Percentiles rank a stretch among this genome's conserved stretches.
These are phyloP conservation scores for Umbelopsis isabellina DNA, from an alignment of 192 early-diverging fungal genomes.

Conservation along the genomic window DNA sequence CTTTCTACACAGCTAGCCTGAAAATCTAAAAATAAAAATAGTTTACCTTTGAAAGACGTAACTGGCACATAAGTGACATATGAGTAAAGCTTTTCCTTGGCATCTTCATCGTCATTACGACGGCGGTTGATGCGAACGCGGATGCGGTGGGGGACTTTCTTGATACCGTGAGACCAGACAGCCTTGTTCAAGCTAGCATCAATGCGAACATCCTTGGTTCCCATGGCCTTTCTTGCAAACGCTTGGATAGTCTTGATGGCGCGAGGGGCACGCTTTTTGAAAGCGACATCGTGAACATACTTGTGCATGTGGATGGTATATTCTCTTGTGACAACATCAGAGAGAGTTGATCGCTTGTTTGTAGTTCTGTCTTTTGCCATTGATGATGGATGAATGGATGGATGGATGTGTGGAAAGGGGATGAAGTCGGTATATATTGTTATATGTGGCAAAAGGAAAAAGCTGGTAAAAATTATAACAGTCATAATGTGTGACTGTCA, in stretches of 20 bases:
- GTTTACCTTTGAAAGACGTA: constrained; percentile 86
- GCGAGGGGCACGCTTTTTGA: constrained; percentile 97
- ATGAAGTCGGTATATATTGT: background rate
- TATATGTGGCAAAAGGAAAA: too few species aligned
- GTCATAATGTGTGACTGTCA: too few species aligned
- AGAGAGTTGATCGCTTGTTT: constrained; percentile 78
- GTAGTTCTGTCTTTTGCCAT: constrained; percentile 77
- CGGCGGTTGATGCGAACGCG: constrained; percentile 94
- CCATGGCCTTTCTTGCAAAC: constrained; percentile 93
- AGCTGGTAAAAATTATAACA: too few species aligned
- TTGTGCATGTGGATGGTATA: constrained; percentile 99
- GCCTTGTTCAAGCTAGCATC: constrained; percentile 95
- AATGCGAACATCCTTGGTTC: constrained; percentile 95
- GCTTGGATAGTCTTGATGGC: constrained; percentile 92
- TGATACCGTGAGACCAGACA: constrained; percentile 93
- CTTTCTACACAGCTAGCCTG: constrained; percentile 19
- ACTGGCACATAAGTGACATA: constrained; percentile 89
- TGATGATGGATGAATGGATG: constrained; percentile 24
- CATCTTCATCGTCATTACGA: constrained; percentile 97
- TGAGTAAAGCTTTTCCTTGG: constrained; percentile 98
- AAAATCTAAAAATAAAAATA: background rate
- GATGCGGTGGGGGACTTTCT: constrained; percentile 93
- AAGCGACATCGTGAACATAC: constrained; percentile 78
- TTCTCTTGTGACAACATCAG: constrained; percentile 94
- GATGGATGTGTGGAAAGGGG: background rate